Base-by-base conservation (phyloP, 345 rosid genomes). In the Salix dunnii region DNA sequence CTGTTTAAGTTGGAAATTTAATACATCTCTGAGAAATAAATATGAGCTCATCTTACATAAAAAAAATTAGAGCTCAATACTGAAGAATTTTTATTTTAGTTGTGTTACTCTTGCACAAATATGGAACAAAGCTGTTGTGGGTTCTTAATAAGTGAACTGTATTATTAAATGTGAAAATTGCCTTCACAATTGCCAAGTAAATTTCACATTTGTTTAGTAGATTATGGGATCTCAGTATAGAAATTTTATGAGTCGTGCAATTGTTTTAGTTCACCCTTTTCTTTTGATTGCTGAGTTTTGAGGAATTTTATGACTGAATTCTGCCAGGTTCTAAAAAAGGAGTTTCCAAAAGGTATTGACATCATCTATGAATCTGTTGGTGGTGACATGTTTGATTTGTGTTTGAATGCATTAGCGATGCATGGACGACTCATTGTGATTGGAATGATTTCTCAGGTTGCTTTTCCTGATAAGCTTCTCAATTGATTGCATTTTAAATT, bases 371-470 rank as follows among this genome's bases (percentile, higher is more conserved):
- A 96, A 86, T 96, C 99, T 61, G 97, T 96, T 67, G 99, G 99
- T 60, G 98, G 99, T 60, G 86, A 89, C 80, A 90, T 96, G 98
- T 91, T 96, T 79, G 87, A 91, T 80, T 49, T 93, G 78, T 93
- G 99, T 79, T 82, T 93, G 79, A 91, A 91, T 80, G 94, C 99
- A 70, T 83, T 96, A 81, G 96, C 96, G 53, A 84, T 96, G 67
- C 84, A 84, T 51, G 99, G 99, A 31, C 87, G 90, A 62, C 91
- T 96, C 77, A 86, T 96, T 20, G 90, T 93, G 68, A 91, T 96
- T 31, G 99, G 99, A 86, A 96, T 96, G 99, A 96, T 96, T 58
- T 96, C 99, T 27, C 94, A 96, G 99, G 99, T 93, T 83, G 23
- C 35, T 18, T 78, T 68, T 67, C 71, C 67, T 43, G 49, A 42